Evolutionary conservation across 2,329 filamentous ascomycete genomes (phyloP).

Genomic region (Ceratocystis cacaofunesta): DNA sequence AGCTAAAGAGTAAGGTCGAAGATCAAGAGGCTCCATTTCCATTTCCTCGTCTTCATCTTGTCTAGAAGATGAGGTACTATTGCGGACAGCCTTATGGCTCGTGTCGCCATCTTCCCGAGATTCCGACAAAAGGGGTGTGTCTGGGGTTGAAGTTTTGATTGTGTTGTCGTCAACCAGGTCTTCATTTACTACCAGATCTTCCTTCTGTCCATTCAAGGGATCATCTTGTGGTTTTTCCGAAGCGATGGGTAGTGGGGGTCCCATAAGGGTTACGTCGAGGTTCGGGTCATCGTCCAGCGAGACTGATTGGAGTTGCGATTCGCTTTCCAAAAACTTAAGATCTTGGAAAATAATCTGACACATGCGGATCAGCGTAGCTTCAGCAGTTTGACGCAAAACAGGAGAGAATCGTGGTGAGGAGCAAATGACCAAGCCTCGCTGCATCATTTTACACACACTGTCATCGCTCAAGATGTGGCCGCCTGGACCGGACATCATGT

Average conservation of each 20-base stretch:
- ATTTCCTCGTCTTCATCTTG: constrained; percentile 18
- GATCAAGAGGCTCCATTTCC: constrained; percentile 34
- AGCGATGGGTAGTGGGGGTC: constrained; percentile 23
- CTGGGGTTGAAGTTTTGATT: neutral
- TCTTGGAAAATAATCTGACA: constrained; percentile 96
- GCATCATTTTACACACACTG: constrained; percentile 99
- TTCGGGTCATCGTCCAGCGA: constrained; percentile 53
- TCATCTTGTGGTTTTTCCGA: constrained; percentile 3
- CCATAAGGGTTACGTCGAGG: constrained; percentile 69
- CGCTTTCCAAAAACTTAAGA: constrained; percentile 70
- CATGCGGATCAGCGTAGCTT: constrained; percentile 97
- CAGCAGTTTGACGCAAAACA: constrained; percentile 74
- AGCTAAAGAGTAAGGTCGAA: constrained; percentile 82
- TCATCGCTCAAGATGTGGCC: constrained; percentile 92
- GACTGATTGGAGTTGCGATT: constrained; percentile 51
- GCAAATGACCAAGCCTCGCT: constrained; percentile 90
- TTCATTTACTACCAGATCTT: neutral
- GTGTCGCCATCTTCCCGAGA: too few relatives aligned
- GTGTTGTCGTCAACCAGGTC: neutral
- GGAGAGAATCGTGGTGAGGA: constrained; percentile 87
- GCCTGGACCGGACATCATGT: constrained; percentile 87
- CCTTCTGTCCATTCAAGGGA: neutral
- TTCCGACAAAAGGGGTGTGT: too few relatives aligned
- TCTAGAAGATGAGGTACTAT: neutral
- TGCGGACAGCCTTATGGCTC: neutral